A percentile compares a stretch with the other conserved stretches of the same genome.
phyloP scores from a whole-genome alignment of 192 early-diverging fungal species.

The Backusella parvicylindrica region DNA sequence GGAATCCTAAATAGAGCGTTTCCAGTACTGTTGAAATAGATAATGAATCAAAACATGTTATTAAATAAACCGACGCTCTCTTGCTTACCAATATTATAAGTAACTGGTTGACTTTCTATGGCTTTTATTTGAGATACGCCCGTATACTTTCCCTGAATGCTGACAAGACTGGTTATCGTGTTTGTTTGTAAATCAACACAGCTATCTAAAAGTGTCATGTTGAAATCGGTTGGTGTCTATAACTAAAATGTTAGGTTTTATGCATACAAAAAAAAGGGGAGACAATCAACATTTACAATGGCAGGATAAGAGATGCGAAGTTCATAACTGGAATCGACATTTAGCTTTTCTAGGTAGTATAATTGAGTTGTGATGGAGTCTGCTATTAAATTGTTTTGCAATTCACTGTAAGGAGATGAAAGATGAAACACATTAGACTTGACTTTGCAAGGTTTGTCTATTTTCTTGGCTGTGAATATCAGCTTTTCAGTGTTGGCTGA shows the following conservation, averaged over 20 bases:
- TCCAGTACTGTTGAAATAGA: neutral
- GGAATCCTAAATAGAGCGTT: neutral
- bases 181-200: neutral
- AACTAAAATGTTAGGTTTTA: neutral
- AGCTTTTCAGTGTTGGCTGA: constrained; percentile 1
- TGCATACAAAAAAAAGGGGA: neutral
- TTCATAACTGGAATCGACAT: neutral
- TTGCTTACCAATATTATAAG: neutral
- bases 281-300: neutral
- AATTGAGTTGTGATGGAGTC: neutral
- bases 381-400: neutral
- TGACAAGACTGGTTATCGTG: neutral
- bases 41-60: neutral
- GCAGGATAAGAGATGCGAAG: constrained; percentile 2
- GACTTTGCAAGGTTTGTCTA: neutral
- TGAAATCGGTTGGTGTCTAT: neutral
- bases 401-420: neutral
- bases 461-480: neutral
- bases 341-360: neutral
- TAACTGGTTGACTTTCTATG: neutral
- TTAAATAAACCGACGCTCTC: neutral
- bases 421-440: neutral
- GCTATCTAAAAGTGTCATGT: neutral
- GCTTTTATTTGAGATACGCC: neutral
- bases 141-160: neutral